Base-by-base conservation (phyloP, 2,329 filamentous ascomycete species). In the Cercospora sp. region DNA sequence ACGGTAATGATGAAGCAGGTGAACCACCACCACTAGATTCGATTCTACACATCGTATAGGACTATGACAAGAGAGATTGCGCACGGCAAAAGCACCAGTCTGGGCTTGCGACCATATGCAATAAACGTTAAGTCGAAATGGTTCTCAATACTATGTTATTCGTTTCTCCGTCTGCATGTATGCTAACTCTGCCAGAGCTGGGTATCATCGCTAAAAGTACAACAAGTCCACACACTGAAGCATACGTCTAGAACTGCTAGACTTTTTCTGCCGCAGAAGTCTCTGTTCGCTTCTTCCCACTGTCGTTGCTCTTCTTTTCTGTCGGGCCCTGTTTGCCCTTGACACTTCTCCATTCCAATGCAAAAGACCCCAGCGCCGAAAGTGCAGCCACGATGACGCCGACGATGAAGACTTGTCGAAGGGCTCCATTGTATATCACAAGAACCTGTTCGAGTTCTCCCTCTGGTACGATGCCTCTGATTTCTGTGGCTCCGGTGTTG, bases 401-500 rank as follows among this genome's bases (percentile, higher is more conserved):
- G 1, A 78, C 68, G n/a, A 70, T n/a, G 59, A 77, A 79, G 0
- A 74, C 71, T n/a, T 76, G 60, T 3, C 71, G 66, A 12, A 79
- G 66, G 0, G 77, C 75, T 30, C 65, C 24, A 60, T 75, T 79
- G 69, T 78, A 78, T 63, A 64, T 61, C 1, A 77, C 65, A 6
- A 71, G 51, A 12, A 75, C 66, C 24, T 65, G 30, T 2, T 26
- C 34, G 1, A 70, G 63, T 40, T 74, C 68, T 18, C 74, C 24
- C n/a, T 61, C 57, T n/a, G 75, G 71, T 0, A 79, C 73, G 6
- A 75, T 60, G 3, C 63, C 59, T 9, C 71, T 63, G 21, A 77
- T 66, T n/a, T 73, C 71, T 3, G 75, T 78, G 1, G 77, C 77
- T n/a, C 77, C 77, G 10, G 72, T 73, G 26, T 71, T 71, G 34